A percentile compares a stretch with the other conserved stretches of the same genome.
These are phyloP conservation scores for Trichoderma guizhouense DNA, from an alignment of 2,329 filamentous ascomycete genomes.

Conservation along the genomic window DNA sequence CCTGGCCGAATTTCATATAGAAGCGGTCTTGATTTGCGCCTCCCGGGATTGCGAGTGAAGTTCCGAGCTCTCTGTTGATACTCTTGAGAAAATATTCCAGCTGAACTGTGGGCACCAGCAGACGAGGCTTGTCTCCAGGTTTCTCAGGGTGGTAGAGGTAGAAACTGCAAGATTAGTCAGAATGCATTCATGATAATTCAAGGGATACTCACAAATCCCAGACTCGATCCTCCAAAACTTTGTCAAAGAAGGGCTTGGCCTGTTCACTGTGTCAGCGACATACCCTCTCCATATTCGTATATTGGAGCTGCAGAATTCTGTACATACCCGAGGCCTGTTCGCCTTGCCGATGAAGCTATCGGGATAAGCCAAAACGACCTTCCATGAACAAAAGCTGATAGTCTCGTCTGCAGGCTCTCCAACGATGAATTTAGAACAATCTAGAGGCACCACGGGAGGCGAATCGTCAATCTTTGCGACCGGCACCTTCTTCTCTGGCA, in stretches of 20 bases:
- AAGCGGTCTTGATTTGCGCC: conserved; percentile 54
- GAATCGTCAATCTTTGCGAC: neutral
- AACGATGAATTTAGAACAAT: conserved; percentile 25
- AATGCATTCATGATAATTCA: no score
- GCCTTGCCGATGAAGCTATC: conserved; percentile 54
- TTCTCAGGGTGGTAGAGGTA: conserved; percentile 57
- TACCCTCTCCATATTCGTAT: no score
- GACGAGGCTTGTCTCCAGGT: conserved; percentile 48
- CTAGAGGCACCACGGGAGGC: conserved; percentile 16
- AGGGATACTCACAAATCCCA: conserved; percentile 68
- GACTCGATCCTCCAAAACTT: conserved; percentile 54
- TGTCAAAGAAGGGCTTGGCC: conserved; percentile 52
- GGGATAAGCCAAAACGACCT: conserved; percentile 55
- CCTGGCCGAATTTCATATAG: conserved; percentile 55
- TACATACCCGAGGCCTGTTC: conserved; percentile 47
- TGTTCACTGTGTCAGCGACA: conserved; percentile 25
- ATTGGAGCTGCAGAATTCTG: neutral
- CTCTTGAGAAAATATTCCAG: conserved; percentile 60
- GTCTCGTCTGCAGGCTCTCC: conserved; percentile 26
- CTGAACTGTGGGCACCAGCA: conserved; percentile 67
- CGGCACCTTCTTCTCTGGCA: neutral
- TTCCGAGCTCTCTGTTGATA: conserved; percentile 59
- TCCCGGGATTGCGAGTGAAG: conserved; percentile 55
- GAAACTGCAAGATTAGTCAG: conserved; percentile 47
- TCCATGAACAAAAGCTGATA: conserved; percentile 48